A percentile compares a stretch with the other conserved stretches of the same genome.
Conservation (phyloP, 1,284 basidiomycete species). For the Jaminaea rosea region DNA sequence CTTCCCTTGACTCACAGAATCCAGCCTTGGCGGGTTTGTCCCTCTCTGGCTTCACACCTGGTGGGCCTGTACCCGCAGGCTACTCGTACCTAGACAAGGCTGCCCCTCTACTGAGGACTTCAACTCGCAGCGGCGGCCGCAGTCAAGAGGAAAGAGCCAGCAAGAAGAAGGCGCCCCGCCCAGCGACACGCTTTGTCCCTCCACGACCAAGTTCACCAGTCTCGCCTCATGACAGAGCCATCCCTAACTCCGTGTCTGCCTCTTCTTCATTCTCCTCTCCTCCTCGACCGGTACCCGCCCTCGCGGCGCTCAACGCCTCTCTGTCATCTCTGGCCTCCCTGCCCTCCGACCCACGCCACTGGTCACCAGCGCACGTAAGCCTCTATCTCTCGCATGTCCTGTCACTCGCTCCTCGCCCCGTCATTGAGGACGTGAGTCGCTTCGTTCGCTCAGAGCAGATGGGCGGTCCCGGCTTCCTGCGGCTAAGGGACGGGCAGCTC, state of each 20-base stretch:
- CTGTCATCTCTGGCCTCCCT: constrained; percentile 17
- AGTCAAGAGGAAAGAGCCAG: constrained; percentile 10
- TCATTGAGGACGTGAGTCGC: constrained; percentile 35
- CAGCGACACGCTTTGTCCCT: not conserved
- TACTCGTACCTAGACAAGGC: constrained; percentile 34
- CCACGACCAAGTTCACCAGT: constrained; percentile 1
- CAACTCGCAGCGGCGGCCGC: constrained; percentile 22
- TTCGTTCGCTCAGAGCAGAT: constrained; percentile 30
- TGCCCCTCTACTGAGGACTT: constrained; percentile 30
- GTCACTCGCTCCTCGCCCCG: constrained; percentile 29
- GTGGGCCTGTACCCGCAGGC: constrained; percentile 28
- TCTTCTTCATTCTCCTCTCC: constrained; percentile 7
- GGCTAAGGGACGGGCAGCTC: constrained; percentile 30
- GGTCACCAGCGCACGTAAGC: constrained; percentile 36
- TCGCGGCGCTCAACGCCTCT: constrained; percentile 11
- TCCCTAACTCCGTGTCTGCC: constrained; percentile 12
- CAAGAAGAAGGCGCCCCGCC: not conserved
- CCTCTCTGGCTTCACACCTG: constrained; percentile 39
- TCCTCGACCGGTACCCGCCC: no score
- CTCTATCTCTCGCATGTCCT: constrained; percentile 38
- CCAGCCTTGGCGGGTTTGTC: no score
- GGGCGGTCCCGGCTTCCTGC: constrained; percentile 32
- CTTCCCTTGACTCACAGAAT: no score
- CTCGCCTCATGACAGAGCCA: constrained; percentile 3
- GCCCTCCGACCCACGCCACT: constrained; percentile 28